Conservation (phyloP, 2,329 filamentous ascomycete genomes). For the Arthrobotrys entomopaga region DNA sequence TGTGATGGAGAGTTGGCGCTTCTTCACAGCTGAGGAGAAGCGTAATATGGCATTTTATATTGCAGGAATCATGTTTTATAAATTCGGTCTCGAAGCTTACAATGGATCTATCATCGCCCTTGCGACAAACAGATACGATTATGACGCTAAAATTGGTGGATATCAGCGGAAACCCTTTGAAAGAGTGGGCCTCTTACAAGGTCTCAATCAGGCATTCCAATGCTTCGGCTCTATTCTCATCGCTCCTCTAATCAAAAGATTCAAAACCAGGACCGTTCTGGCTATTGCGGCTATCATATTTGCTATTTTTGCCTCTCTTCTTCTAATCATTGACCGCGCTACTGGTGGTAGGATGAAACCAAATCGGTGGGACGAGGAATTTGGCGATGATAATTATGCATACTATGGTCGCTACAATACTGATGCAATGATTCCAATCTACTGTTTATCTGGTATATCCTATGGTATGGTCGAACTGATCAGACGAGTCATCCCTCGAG, state of each 20-base stretch:
- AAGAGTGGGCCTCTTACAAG: slow-evolving; percentile 65
- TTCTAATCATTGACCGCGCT: slow-evolving; percentile 66
- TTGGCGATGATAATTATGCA: slow-evolving; percentile 61
- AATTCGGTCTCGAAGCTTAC: slow-evolving; percentile 67
- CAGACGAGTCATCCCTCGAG: slow-evolving; percentile 66
- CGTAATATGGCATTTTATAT: slow-evolving; percentile 66
- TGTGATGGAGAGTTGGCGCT: slow-evolving; percentile 56
- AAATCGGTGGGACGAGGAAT: slow-evolving; percentile 57
- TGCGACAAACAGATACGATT: slow-evolving; percentile 67
- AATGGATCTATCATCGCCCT: slow-evolving; percentile 66
- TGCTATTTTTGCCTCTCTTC: slow-evolving; percentile 65
- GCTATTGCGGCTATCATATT: slow-evolving; percentile 64
- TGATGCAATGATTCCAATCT: slow-evolving; percentile 67
- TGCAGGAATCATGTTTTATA: slow-evolving; percentile 67
- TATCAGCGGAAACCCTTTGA: slow-evolving; percentile 63
- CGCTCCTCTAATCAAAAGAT: slow-evolving; percentile 66
- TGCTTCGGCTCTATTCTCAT: slow-evolving; percentile 67
- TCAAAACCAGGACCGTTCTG: slow-evolving; percentile 65
- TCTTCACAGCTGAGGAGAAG: slow-evolving; percentile 63
- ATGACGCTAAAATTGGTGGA: slow-evolving; percentile 61
- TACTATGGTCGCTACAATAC: slow-evolving; percentile 65
- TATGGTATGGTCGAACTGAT: slow-evolving; percentile 68
- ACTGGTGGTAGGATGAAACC: slow-evolving; percentile 65
- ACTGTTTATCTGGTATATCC: slow-evolving; percentile 63
- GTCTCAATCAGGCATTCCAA: slow-evolving; percentile 66